phyloP scores from a whole-genome alignment of 805 yeast genomes.

The Nematodospora valgi region DNA sequence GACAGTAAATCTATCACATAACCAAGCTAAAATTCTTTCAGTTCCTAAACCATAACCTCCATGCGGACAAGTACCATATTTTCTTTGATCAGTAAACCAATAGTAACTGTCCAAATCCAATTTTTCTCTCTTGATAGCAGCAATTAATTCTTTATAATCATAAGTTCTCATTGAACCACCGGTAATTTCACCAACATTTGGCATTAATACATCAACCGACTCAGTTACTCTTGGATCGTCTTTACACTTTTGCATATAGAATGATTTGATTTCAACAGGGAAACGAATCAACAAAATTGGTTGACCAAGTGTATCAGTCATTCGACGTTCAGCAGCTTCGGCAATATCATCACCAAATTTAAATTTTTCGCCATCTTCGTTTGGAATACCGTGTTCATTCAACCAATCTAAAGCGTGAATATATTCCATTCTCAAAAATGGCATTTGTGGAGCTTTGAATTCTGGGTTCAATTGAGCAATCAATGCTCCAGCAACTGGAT shows the following conservation, averaged over 20 bases:
- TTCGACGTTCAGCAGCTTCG: conserved; percentile 98
- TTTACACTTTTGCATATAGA: conserved; percentile 91
- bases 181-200: conserved; percentile 97
- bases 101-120: conserved; percentile 81
- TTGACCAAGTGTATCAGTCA: conserved; percentile 91
- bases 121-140: conserved; percentile 90
- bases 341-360: conserved; percentile 98
- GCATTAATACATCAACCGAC: conserved; percentile 97
- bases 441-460: conserved; percentile 76
- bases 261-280: conserved; percentile 96
- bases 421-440: conserved; percentile 91
- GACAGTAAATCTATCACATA: conserved; percentile 95
- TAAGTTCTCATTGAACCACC: conserved; percentile 99
- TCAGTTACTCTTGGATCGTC: conserved; percentile 96
- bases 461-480: conserved; percentile 89
- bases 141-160: conserved; percentile 75
- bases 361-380: conserved; percentile 92
- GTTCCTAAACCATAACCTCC: conserved; percentile 99
- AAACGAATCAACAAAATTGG: conserved; percentile 91
- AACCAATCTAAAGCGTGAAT: conserved; percentile 92
- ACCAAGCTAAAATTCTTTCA: conserved; percentile 97
- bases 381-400: conserved; percentile 88
- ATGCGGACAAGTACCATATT: conserved; percentile 96
- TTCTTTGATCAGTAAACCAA: conserved; percentile 95
- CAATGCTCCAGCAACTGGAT: conserved; percentile 89